Percentiles rank a stretch among this genome's conserved stretches.
Evolutionary conservation across 164 flowering plant species (phyloP).

Genomic region (Magnolia changhungtana): DNA sequence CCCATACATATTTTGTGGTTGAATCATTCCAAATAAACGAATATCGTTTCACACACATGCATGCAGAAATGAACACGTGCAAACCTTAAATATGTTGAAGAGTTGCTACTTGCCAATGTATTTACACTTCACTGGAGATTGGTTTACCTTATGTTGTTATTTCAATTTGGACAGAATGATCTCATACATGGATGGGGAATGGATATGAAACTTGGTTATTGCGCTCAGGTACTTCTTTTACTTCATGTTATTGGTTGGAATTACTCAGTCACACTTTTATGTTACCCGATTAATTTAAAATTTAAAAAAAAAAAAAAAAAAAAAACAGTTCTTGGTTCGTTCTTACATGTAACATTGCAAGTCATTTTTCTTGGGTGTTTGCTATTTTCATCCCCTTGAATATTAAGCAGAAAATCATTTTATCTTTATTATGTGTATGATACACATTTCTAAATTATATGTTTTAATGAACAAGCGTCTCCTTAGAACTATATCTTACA

Average conservation of each 20-base stretch:
- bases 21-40: background rate
- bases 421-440: too few relatives aligned
- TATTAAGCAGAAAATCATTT: too few relatives aligned
- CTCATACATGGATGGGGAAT: conserved; percentile 98
- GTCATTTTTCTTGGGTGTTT: too few relatives aligned
- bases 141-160: background rate
- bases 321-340: too few relatives aligned
- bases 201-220: conserved; percentile 98
- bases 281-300: too few relatives aligned
- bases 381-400: too few relatives aligned
- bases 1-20: background rate
- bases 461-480: too few relatives aligned
- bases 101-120: background rate
- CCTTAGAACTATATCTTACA: too few relatives aligned
- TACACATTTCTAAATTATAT: too few relatives aligned
- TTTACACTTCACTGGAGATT: background rate
- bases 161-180: conserved; percentile 66
- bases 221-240: conserved; percentile 70
- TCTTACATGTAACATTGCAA: too few relatives aligned
- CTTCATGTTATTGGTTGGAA: background rate
- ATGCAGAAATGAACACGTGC: background rate
- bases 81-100: background rate
- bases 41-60: background rate
- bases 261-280: too few relatives aligned
- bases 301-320: too few relatives aligned